A percentile compares a stretch with the other conserved stretches of the same genome.
These are phyloP conservation scores for Cordyceps farinosa DNA, from an alignment of 2,329 filamentous ascomycete species.

Conservation along the genomic window DNA sequence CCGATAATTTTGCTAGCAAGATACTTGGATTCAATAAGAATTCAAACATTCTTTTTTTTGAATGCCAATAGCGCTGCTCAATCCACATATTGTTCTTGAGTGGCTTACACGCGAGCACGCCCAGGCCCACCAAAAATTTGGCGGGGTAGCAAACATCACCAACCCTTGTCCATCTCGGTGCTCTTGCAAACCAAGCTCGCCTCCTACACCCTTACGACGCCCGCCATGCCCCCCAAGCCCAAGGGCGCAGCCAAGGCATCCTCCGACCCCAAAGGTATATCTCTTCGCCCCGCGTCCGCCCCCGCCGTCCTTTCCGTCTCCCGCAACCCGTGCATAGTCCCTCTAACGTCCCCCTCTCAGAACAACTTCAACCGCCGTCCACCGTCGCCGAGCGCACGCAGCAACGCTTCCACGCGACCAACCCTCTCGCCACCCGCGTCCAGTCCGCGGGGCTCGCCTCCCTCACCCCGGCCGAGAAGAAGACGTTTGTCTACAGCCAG, in stretches of 20 bases:
- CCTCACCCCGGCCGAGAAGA: slow-evolving; percentile 46
- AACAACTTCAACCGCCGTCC: not conserved
- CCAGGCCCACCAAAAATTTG: slow-evolving; percentile 13
- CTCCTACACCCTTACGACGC: too few species aligned
- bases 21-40: not conserved
- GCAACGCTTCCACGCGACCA: slow-evolving; percentile 47
- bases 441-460: slow-evolving; percentile 41
- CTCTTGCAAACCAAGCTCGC: not conserved
- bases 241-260: slow-evolving; percentile 15
- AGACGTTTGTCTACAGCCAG: slow-evolving; percentile 45
- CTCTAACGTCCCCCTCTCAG: not conserved
- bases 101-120: slow-evolving; percentile 7
- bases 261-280: slow-evolving; percentile 7
- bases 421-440: slow-evolving; percentile 45
- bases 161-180: not conserved
- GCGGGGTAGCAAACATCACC: slow-evolving; percentile 16
- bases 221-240: slow-evolving; percentile 18
- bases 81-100: not conserved
- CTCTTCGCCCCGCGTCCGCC: not conserved
- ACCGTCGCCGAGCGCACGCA: slow-evolving; percentile 48
- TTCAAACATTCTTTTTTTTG: not conserved
- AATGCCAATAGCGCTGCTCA: not conserved
- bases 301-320: not conserved
- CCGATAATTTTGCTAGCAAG: not conserved
- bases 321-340: not conserved